Evolutionary conservation across 2,329 filamentous ascomycete species (phyloP), one percentile per base, ranked within the genome.

Genomic region (Ambrosiella cleistominuta): DNA sequence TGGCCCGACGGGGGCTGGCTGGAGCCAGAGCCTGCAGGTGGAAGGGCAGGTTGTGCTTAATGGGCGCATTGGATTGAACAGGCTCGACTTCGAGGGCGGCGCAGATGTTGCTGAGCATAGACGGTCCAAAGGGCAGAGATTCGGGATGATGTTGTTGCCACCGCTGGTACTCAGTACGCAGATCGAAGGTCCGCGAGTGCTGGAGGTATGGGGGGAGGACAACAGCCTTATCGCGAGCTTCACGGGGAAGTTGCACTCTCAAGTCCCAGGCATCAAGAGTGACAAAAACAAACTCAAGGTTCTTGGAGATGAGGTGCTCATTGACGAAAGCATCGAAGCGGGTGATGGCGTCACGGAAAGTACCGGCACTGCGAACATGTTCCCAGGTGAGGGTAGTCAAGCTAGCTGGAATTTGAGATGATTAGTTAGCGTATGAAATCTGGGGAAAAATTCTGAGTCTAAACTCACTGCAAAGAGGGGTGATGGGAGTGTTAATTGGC

Each of bases 71-170:
- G 9, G 90, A 91, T 72, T 97, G 90, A 42, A 98, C 89, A 58
- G 94, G 90, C 72, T 98, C 93, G 53, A 98, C 93, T 73, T 98
- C 93, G 57, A 98, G 83, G 57, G 93, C 93, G 63, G 93, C 93
- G 74, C 93, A 98, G 70, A 98, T 98, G 72, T 97, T 97, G 65
- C 90, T 85, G 63, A 98, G 79, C 70, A 93, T 94, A 60, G 88
- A 95, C 54, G 93, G 91, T 15, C 91, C 93, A 68, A 97, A 98
- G 2, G 93, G 91, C 57, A 98, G 79, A 59, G 91, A 96, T 74
- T 98, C 93, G 44, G 93, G 93, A 68, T 98, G 93, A 71, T 97
- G 91, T 66, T 94, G 88, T 72, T 97, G 93, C 90, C 93, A 98
- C 69, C 90, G 82, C 74, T 96, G 90, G 70, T 98, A 98, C 73